These are phyloP conservation scores for Phytopythium vexans DNA, from an alignment of 352 stramenopile species.

Conservation along the genomic window DNA sequence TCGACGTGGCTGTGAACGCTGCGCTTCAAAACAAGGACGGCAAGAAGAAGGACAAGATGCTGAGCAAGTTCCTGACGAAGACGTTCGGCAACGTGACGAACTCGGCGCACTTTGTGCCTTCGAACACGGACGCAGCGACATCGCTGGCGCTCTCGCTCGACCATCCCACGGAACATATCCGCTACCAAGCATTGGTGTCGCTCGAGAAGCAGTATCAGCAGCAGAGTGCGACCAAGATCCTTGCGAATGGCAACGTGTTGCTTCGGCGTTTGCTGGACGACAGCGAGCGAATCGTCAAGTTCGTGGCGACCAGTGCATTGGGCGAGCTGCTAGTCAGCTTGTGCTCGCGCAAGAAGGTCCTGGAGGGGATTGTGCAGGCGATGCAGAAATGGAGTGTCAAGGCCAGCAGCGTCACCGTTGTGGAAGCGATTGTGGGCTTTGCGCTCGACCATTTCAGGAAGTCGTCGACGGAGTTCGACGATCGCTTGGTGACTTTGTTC, in stretches of 20 bases:
- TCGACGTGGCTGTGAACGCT: conserved; percentile 36
- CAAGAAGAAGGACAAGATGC: conserved; percentile 46
- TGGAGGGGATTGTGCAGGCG: conserved; percentile 47
- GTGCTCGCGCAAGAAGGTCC: conserved; percentile 44
- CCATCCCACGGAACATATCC: conserved; percentile 68
- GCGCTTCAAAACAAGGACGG: conserved; percentile 13
- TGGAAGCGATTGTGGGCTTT: conserved; percentile 51
- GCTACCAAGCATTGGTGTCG: conserved; percentile 68
- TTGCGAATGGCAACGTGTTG: conserved; percentile 53
- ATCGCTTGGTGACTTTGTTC: conserved; percentile 60
- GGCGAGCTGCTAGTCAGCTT: conserved; percentile 54
- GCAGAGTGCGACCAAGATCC: conserved; percentile 16
- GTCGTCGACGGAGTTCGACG: conserved; percentile 29
- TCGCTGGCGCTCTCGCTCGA: conserved; percentile 76
- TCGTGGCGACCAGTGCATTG: conserved; percentile 48
- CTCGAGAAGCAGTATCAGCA: conserved; percentile 56
- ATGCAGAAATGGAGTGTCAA: conserved; percentile 46
- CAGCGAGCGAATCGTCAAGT: conserved; percentile 61
- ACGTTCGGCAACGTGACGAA: conserved; percentile 74
- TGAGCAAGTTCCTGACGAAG: conserved; percentile 57
- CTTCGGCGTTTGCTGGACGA: conserved; percentile 77
- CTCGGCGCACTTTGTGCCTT: conserved; percentile 75
- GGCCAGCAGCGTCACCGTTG: conserved; percentile 25
- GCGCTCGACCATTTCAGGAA: conserved; percentile 45
- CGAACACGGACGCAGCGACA: conserved; percentile 55